A percentile compares a stretch with the other conserved stretches of the same genome.
Evolutionary conservation across 306 rosid genomes (phyloP).

Genomic region (Acacia acuminata): DNA sequence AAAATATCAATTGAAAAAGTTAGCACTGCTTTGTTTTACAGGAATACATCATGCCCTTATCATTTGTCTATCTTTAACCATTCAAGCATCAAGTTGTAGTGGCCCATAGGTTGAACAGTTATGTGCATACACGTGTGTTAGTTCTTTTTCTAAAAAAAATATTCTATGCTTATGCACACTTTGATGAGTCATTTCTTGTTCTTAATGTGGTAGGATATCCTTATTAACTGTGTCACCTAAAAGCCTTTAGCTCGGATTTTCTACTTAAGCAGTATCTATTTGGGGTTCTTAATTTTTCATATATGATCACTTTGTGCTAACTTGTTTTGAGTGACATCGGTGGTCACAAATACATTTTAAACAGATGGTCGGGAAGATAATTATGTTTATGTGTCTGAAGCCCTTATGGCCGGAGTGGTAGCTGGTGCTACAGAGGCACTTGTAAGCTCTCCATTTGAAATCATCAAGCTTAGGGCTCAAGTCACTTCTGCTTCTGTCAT

Average conservation of each 20-base stretch:
- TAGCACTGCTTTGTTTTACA: background rate
- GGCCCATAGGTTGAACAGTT: background rate
- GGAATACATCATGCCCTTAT: background rate
- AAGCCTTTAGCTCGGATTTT: slow-evolving; percentile 4
- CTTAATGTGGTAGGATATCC: background rate
- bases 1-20: background rate
- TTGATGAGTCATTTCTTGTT: background rate
- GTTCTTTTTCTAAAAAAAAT: no score
- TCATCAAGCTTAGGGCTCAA: slow-evolving; percentile 83
- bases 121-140: background rate
- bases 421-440: slow-evolving; percentile 78
- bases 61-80: background rate
- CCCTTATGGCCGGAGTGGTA: slow-evolving; percentile 73
- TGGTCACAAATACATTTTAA: slow-evolving; percentile 32
- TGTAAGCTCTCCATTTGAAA: slow-evolving; percentile 81
- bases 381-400: slow-evolving; percentile 63
- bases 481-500: slow-evolving; percentile 60
- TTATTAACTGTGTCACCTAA: background rate
- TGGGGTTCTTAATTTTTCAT: background rate
- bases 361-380: slow-evolving; percentile 86
- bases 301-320: slow-evolving; percentile 1
- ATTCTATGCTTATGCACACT: background rate
- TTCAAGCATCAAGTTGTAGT: slow-evolving; percentile 1
- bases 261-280: background rate
- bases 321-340: slow-evolving; percentile 18